Evolutionary conservation across 371 early-diverging fungal species (phyloP).

Genomic region (Mortierella sp.): DNA sequence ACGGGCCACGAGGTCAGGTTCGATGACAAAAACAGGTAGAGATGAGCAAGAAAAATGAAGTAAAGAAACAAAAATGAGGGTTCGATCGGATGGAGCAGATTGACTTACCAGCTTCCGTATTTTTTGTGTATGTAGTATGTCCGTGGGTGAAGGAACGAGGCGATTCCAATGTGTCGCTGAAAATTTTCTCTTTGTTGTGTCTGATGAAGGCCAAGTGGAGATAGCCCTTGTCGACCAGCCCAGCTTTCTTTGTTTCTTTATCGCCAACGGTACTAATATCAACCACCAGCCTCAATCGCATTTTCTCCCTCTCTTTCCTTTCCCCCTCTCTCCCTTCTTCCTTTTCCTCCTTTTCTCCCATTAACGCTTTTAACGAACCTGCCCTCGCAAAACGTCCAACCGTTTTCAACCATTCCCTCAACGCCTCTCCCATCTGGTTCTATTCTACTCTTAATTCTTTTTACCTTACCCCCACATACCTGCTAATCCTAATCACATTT

Average conservation of each 20-base stretch:
- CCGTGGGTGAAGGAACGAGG: neutral
- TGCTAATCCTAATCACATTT: neutral
- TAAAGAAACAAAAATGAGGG: neutral
- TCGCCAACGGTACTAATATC: neutral
- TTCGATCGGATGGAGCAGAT: neutral
- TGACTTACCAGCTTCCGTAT: neutral
- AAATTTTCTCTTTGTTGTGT: neutral
- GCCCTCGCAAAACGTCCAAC: neutral
- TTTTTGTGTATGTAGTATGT: neutral
- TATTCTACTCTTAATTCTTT: neutral
- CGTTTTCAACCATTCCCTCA: neutral
- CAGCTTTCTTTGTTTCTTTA: neutral
- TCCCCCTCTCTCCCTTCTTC: neutral
- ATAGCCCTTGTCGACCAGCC: neutral
- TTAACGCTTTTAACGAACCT: neutral
- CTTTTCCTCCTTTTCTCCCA: neutral
- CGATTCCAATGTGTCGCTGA: constrained; percentile 4
- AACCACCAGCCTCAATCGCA: neutral
- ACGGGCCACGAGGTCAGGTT: neutral
- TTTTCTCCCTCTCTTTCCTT: neutral
- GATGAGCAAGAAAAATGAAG: neutral
- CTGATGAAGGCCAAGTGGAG: neutral
- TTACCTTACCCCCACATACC: neutral
- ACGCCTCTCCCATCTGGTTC: neutral
- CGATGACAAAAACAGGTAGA: neutral